Conservation (phyloP, 2,329 filamentous ascomycete species). For the Aspergillus flavus region DNA sequence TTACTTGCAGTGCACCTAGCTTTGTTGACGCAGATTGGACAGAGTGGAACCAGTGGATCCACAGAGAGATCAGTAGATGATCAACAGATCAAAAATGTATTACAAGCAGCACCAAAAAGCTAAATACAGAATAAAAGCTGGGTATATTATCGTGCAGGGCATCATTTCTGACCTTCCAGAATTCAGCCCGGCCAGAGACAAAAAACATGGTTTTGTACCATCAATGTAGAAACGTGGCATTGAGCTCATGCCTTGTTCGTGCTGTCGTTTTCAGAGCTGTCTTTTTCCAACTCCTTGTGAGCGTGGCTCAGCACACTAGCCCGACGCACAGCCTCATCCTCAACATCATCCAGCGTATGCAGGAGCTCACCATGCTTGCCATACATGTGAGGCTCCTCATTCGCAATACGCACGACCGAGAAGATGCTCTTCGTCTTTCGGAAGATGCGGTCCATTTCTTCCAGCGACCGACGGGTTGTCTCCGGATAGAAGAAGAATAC, state of each 20-base stretch:
- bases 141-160: constrained; percentile 1
- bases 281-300: constrained; percentile 17
- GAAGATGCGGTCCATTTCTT: constrained; percentile 73
- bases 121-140: not conserved
- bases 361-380: constrained; percentile 61
- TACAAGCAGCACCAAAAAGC: not conserved
- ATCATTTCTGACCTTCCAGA: not conserved
- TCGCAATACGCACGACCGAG: constrained; percentile 53
- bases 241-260: constrained; percentile 14
- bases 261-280: constrained; percentile 22
- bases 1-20: not conserved
- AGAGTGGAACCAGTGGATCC: not conserved
- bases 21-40: not conserved
- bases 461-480: constrained; percentile 61
- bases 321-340: constrained; percentile 42
- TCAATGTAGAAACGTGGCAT: not conserved
- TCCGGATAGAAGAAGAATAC: constrained; percentile 66
- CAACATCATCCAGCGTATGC: constrained; percentile 53
- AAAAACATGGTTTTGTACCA: not conserved
- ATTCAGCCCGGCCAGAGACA: not conserved
- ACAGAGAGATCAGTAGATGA: no score
- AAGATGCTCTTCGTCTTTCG: constrained; percentile 55
- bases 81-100: not conserved
- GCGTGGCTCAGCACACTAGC: constrained; percentile 30
- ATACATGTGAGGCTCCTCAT: constrained; percentile 57